Evolutionary conservation across 2,329 filamentous ascomycete species (phyloP).

Genomic region (Neophaeococcomyces mojaviensis): DNA sequence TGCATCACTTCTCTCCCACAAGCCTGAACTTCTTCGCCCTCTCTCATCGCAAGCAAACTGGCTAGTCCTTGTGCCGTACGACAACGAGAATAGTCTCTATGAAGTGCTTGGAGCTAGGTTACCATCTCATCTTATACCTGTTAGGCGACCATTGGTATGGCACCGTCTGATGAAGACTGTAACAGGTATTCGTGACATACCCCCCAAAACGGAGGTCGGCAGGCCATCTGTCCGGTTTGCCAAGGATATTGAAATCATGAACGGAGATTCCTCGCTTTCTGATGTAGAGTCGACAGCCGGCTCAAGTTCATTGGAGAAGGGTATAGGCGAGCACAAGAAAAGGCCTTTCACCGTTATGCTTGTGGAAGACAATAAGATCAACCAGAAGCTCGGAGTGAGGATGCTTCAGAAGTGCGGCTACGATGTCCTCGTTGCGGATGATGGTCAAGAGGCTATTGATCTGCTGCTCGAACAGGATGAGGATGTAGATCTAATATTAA

Average conservation of each 20-base stretch:
- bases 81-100: slow-evolving; percentile 21
- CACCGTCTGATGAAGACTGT: slow-evolving; percentile 24
- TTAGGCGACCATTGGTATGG: slow-evolving; percentile 26
- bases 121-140: slow-evolving; percentile 21
- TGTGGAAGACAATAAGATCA: slow-evolving; percentile 29
- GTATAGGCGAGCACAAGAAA: slow-evolving; percentile 6
- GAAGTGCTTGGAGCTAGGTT: slow-evolving; percentile 17
- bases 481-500: slow-evolving; percentile 25
- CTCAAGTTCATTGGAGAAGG: slow-evolving; percentile 1
- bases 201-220: slow-evolving; percentile 8
- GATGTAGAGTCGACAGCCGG: not conserved
- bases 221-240: slow-evolving; percentile 24
- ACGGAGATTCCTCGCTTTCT: slow-evolving; percentile 1
- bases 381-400: slow-evolving; percentile 24
- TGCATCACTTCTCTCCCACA: slow-evolving; percentile 17
- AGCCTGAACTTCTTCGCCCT: slow-evolving; percentile 15
- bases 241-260: slow-evolving; percentile 22
- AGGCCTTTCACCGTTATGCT: slow-evolving; percentile 17
- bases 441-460: slow-evolving; percentile 26
- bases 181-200: slow-evolving; percentile 10
- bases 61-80: slow-evolving; percentile 25
- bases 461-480: slow-evolving; percentile 22
- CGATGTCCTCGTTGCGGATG: slow-evolving; percentile 22
- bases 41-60: slow-evolving; percentile 19
- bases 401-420: slow-evolving; percentile 23